Percentiles rank a stretch among this genome's conserved stretches.
Conservation (phyloP, 1,139 yeast genomes). For the Kodamaea sp. region DNA sequence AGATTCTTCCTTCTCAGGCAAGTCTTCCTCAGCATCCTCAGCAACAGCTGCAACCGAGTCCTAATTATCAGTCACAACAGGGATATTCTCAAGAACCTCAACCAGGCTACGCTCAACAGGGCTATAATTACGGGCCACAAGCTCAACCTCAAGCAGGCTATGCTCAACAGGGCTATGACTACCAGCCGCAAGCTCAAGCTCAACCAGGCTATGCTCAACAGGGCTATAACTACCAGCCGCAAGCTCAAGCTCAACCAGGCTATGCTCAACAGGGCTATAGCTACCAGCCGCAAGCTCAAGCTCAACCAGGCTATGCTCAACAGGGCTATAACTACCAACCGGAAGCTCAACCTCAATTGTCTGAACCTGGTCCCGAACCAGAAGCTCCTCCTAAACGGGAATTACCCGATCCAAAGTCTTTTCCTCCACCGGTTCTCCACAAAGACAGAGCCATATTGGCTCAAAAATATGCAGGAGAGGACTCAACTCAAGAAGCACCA, state of each 20-base stretch:
- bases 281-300: slow-evolving; percentile 2
- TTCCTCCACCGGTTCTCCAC: slow-evolving; percentile 15
- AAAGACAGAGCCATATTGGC: slow-evolving; percentile 9
- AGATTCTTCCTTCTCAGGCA: slow-evolving; percentile 3
- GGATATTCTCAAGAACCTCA: no score
- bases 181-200: slow-evolving; percentile 9
- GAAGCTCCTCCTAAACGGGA: slow-evolving; percentile 5
- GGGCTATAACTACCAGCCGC: no score
- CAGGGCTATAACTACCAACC: slow-evolving; percentile 3
- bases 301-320: slow-evolving; percentile 5
- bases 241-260: slow-evolving; percentile 8
- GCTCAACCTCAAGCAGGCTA: background rate
- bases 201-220: slow-evolving; percentile 5
- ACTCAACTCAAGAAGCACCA: slow-evolving; percentile 3
- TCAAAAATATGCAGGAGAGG: background rate
- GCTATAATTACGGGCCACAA: no score
- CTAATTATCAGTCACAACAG: no score
- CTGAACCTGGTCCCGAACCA: background rate
- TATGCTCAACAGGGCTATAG: slow-evolving; percentile 1
- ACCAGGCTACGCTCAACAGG: background rate
- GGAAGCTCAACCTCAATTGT: slow-evolving; percentile 2
- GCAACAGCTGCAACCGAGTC: background rate
- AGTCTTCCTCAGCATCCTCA: slow-evolving; percentile 11
- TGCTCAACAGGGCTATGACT: no score
- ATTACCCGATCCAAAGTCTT: slow-evolving; percentile 13